phyloP scores from a whole-genome alignment of 2,329 filamentous ascomycete genomes.

The Cercospora janseana region DNA sequence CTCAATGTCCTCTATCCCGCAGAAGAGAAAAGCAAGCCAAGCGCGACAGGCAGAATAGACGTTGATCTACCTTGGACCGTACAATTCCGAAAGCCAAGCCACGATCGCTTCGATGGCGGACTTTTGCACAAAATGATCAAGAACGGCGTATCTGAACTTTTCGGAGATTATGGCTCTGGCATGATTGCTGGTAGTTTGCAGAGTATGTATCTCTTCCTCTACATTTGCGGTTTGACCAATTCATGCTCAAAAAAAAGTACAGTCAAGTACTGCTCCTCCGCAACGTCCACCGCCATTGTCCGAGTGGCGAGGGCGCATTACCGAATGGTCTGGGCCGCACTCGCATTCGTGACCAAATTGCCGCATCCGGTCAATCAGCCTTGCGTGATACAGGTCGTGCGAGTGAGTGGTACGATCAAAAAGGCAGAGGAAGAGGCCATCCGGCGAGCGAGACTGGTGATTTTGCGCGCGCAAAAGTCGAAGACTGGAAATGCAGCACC shows the following conservation, averaged over 20 bases:
- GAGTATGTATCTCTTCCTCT: constrained; percentile 50
- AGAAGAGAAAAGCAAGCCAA: constrained; percentile 26
- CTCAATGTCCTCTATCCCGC: constrained; percentile 86
- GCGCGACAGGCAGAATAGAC: constrained; percentile 29
- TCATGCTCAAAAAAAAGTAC: constrained; percentile 1
- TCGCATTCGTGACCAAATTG: constrained; percentile 74
- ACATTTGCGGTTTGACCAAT: background rate
- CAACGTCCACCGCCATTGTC: constrained; percentile 93
- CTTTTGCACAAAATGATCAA: constrained; percentile 68
- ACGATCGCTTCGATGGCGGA: constrained; percentile 65
- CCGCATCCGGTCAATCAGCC: constrained; percentile 58
- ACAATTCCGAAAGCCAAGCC: constrained; percentile 74
- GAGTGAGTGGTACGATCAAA: constrained; percentile 88
- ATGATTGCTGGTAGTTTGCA: constrained; percentile 67
- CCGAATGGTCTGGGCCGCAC: constrained; percentile 82
- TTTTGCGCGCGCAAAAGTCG: constrained; percentile 63
- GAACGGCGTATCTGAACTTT: constrained; percentile 67
- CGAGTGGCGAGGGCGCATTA: constrained; percentile 79
- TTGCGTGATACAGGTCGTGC: constrained; percentile 79
- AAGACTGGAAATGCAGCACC: constrained; percentile 7
- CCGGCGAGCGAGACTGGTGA: constrained; percentile 67
- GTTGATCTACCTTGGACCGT: constrained; percentile 59
- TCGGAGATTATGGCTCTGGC: constrained; percentile 86
- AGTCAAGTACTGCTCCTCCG: constrained; percentile 90
- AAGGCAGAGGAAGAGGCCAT: constrained; percentile 91